Evolutionary conservation across 495 filamentous ascomycete genomes (phyloP).

Genomic region (Bacidia gigantensis): DNA sequence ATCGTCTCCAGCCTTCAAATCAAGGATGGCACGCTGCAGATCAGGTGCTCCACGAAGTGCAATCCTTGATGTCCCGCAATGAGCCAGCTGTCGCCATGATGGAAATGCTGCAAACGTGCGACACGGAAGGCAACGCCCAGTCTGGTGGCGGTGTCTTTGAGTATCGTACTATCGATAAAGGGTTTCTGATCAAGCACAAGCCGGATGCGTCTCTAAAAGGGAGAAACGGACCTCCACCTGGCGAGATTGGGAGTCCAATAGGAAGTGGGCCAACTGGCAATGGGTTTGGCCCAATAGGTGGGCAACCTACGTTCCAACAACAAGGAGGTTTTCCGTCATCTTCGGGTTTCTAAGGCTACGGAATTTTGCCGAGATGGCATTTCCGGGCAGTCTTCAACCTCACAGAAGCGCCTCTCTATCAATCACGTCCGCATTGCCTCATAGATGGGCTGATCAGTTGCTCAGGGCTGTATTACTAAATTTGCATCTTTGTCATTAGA

Average conservation of each 20-base stretch:
- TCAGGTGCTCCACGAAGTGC: conserved; percentile 51
- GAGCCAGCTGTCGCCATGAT: conserved; percentile 48
- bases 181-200: conserved; percentile 50
- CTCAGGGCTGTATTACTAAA: neutral
- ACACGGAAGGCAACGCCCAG: conserved; percentile 71
- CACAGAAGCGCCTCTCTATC: neutral
- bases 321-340: conserved; percentile 9
- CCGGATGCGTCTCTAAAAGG: conserved; percentile 29
- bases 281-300: conserved; percentile 29
- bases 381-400: too few relatives aligned
- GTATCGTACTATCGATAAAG: conserved; percentile 33
- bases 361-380: too few relatives aligned
- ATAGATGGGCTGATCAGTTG: neutral
- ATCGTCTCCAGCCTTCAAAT: conserved; percentile 24
- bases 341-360: neutral
- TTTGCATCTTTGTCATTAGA: neutral
- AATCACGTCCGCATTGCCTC: neutral
- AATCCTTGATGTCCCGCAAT: conserved; percentile 37
- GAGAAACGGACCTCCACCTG: conserved; percentile 26
- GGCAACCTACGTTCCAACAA: conserved; percentile 19
- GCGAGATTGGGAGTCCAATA: conserved; percentile 39
- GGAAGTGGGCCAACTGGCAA: conserved; percentile 22
- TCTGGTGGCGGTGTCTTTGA: conserved; percentile 84
- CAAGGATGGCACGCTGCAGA: conserved; percentile 53
- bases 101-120: conserved; percentile 79